phyloP scores from a whole-genome alignment of 768 basidiomycete species.

The Tricholoma terreum region DNA sequence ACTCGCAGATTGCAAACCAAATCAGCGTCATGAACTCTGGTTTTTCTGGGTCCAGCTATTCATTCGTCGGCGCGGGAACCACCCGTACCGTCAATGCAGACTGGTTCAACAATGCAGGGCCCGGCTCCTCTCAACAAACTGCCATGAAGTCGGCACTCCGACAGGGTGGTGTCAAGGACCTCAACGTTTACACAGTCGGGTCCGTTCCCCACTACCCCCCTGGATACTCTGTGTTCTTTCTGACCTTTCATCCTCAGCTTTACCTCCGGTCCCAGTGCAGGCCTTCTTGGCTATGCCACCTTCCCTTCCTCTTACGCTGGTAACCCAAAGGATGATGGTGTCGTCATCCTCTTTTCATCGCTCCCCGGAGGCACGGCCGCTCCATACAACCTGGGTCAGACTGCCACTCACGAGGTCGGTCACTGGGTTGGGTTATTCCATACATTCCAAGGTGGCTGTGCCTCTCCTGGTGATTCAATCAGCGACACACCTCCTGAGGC shows the following conservation, averaged over 20 bases:
- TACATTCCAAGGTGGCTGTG: conserved; percentile 54
- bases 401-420: conserved; percentile 55
- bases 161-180: conserved; percentile 33
- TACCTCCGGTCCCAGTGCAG: conserved; percentile 33
- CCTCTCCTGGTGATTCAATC: conserved; percentile 38
- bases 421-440: conserved; percentile 62
- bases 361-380: conserved; percentile 42
- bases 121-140: conserved; percentile 34
- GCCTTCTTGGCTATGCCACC: conserved; percentile 53
- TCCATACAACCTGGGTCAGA: conserved; percentile 45
- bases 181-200: conserved; percentile 55
- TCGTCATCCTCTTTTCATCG: conserved; percentile 40
- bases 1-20: conserved; percentile 35
- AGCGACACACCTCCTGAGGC: conserved; percentile 47
- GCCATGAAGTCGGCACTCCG: conserved; percentile 48
- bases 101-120: conserved; percentile 49
- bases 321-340: conserved; percentile 46
- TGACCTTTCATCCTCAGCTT: conserved; percentile 27
- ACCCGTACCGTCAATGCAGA: conserved; percentile 40
- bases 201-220: conserved; percentile 24
- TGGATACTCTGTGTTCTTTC: neutral
- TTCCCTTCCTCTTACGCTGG: conserved; percentile 44
- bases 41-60: conserved; percentile 32
- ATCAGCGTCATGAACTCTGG: conserved; percentile 41
- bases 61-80: too few species aligned